phyloP scores from a whole-genome alignment of 345 rosid genomes.

The Eucalyptus erythrocorys region DNA sequence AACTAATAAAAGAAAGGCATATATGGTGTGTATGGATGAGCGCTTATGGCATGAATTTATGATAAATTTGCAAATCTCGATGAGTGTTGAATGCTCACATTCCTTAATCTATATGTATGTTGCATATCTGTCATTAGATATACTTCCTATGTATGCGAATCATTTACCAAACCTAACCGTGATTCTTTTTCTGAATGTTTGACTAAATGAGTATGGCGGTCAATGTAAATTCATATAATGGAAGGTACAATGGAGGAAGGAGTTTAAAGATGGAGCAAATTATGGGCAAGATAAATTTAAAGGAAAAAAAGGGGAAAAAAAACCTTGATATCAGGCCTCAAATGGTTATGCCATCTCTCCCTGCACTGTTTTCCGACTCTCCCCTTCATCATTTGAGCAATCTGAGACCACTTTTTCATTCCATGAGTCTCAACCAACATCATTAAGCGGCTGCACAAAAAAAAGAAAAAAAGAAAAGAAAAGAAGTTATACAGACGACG shows the following conservation, averaged over 20 bases:
- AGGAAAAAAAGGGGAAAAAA: background rate
- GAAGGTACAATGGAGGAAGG: background rate
- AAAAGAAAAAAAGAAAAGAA: too few relatives aligned
- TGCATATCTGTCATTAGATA: background rate
- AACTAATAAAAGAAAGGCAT: background rate
- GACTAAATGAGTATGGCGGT: background rate
- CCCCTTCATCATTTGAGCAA: conserved; percentile 43
- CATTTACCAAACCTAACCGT: background rate
- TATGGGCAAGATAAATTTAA: background rate
- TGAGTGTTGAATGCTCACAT: background rate
- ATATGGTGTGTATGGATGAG: background rate
- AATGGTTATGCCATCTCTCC: conserved; percentile 88
- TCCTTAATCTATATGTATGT: background rate
- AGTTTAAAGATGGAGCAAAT: background rate
- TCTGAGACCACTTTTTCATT: conserved; percentile 51
- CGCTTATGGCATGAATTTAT: background rate
- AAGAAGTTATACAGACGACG: background rate
- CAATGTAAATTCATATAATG: background rate
- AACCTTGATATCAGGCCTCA: conserved; percentile 78
- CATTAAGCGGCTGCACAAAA: conserved; percentile 16
- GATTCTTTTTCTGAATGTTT: background rate
- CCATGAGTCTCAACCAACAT: conserved; percentile 44
- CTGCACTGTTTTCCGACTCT: conserved; percentile 82
- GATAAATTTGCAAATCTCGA: background rate
- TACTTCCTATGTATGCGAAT: background rate